Percentiles rank a stretch among this genome's conserved stretches.
Evolutionary conservation across 106 monocot species (phyloP).

Genomic region (Alisma plantagoaquatica): DNA sequence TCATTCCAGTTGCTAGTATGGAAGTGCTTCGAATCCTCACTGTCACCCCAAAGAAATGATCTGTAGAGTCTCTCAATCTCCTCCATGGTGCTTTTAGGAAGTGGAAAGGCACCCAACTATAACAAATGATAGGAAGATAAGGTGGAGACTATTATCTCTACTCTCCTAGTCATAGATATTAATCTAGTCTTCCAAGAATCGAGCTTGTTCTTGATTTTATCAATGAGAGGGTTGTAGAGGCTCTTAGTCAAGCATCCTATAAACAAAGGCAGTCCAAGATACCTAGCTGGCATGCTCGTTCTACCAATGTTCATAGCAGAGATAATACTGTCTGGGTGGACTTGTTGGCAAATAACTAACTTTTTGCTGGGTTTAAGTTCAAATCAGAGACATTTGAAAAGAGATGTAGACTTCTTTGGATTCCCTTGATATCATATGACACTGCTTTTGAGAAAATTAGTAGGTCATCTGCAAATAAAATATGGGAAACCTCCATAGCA

Average conservation of each 20-base stretch:
- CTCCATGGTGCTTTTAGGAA: neutral
- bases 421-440: neutral
- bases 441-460: neutral
- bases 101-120: neutral
- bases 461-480: neutral
- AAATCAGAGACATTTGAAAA: neutral
- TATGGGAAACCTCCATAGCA: neutral
- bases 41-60: neutral
- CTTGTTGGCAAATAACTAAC: neutral
- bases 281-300: neutral
- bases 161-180: neutral
- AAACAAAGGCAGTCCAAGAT: neutral
- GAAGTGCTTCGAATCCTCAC: no score
- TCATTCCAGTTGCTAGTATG: no score
- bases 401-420: neutral
- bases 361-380: neutral
- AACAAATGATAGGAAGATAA: neutral
- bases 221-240: neutral
- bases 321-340: neutral
- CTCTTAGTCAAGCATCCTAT: neutral
- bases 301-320: neutral
- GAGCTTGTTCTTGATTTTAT: neutral
- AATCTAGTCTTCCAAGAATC: neutral
- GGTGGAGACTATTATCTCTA: neutral
- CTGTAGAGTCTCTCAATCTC: neutral